Evolutionary conservation across 2,329 filamentous ascomycete species (phyloP).

Genomic region (Hortaea sp.): DNA sequence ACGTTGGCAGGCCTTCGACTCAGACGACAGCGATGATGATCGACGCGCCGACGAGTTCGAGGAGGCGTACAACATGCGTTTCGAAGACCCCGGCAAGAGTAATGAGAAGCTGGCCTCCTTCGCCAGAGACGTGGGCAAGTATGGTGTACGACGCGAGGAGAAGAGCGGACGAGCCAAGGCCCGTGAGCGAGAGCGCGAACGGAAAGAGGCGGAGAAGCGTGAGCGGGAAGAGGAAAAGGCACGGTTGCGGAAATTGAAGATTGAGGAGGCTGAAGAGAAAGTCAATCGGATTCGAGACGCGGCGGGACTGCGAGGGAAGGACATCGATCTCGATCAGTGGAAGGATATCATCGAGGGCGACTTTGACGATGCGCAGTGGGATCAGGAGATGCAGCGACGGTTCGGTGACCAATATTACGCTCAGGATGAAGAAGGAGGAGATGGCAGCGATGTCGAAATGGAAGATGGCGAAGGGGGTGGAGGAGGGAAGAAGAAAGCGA

Average conservation of each 20-base stretch:
- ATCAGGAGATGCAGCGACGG: constrained; percentile 74
- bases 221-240: constrained; percentile 71
- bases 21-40: constrained; percentile 73
- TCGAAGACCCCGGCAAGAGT: constrained; percentile 79
- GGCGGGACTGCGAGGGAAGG: constrained; percentile 60
- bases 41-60: constrained; percentile 77
- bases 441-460: constrained; percentile 36
- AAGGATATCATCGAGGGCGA: constrained; percentile 72
- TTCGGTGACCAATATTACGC: constrained; percentile 92
- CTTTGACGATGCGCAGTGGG: constrained; percentile 86
- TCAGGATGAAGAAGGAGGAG: constrained; percentile 41
- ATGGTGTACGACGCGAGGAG: constrained; percentile 79
- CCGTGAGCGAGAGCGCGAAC: constrained; percentile 66
- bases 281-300: constrained; percentile 81
- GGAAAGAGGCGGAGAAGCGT: constrained; percentile 67
- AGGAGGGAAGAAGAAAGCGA: constrained; percentile 47
- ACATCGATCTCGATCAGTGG: constrained; percentile 69
- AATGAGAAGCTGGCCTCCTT: constrained; percentile 85
- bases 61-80: constrained; percentile 87
- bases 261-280: constrained; percentile 83
- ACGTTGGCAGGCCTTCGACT: constrained; percentile 75
- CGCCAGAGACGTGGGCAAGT: constrained; percentile 73
- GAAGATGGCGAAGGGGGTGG: constrained; percentile 19
- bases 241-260: constrained; percentile 73
- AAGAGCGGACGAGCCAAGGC: constrained; percentile 70